These are phyloP conservation scores for Pisolithus sp. DNA, from an alignment of 768 basidiomycete species.

Conservation along the genomic window DNA sequence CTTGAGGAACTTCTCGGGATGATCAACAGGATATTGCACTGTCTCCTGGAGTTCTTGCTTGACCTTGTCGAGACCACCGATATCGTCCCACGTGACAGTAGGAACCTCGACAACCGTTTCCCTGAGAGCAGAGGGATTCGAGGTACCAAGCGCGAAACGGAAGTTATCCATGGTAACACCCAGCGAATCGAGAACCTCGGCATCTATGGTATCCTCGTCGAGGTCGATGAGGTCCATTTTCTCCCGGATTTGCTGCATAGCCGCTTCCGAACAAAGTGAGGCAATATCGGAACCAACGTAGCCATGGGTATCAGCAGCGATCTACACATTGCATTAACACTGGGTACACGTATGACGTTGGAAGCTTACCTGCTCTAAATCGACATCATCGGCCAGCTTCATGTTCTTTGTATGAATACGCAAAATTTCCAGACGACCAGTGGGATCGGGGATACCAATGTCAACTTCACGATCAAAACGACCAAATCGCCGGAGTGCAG, in stretches of 20 bases:
- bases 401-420: slow-evolving; percentile 99
- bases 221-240: slow-evolving; percentile 99
- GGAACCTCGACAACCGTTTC: slow-evolving; percentile 99
- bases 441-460: slow-evolving; percentile 98
- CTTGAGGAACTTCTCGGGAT: slow-evolving; percentile 99
- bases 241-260: slow-evolving; percentile 99
- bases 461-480: slow-evolving; percentile 99
- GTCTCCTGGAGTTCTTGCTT: slow-evolving; percentile 99
- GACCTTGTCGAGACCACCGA: slow-evolving; percentile 99
- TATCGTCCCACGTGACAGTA: slow-evolving; percentile 97
- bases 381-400: slow-evolving; percentile 95
- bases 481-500: slow-evolving; percentile 96
- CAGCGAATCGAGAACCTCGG: slow-evolving; percentile 96
- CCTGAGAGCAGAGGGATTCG: slow-evolving; percentile 96
- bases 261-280: slow-evolving; percentile 96
- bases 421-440: slow-evolving; percentile 96
- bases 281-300: slow-evolving; percentile 99
- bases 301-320: slow-evolving; percentile 98
- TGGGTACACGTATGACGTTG: not conserved
- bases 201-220: slow-evolving; percentile 97
- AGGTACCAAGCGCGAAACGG: slow-evolving; percentile 95
- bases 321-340: slow-evolving; percentile 39
- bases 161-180: slow-evolving; percentile 99
- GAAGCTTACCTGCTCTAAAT: slow-evolving; percentile 76
- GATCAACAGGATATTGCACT: slow-evolving; percentile 99